These are phyloP conservation scores for Podospora sp. DNA, from an alignment of 495 filamentous ascomycete genomes.

Conservation along the genomic window DNA sequence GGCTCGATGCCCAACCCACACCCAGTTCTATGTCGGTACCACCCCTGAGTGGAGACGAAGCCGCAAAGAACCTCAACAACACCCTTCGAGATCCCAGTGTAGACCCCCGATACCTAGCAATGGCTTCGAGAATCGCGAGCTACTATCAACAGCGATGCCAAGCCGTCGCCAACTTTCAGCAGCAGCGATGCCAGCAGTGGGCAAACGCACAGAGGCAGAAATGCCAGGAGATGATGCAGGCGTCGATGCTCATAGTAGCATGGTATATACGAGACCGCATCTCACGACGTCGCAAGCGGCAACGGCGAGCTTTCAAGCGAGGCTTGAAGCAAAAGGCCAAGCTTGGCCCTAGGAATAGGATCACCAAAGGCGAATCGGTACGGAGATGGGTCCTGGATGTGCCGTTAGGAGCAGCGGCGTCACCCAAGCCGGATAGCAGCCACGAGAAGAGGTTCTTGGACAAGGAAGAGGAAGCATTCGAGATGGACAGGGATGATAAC, in stretches of 20 bases:
- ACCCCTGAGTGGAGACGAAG: background rate
- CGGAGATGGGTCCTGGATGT: slow-evolving; percentile 39
- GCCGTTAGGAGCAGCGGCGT: slow-evolving; percentile 20
- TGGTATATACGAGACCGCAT: slow-evolving; percentile 45
- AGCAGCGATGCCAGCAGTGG: slow-evolving; percentile 43
- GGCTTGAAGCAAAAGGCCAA: slow-evolving; percentile 25
- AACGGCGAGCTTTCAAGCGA: slow-evolving; percentile 31
- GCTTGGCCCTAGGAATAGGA: slow-evolving; percentile 14
- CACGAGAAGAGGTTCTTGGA: slow-evolving; percentile 21
- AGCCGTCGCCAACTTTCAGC: slow-evolving; percentile 39
- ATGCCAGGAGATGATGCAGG: slow-evolving; percentile 43
- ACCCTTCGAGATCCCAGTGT: slow-evolving; percentile 14
- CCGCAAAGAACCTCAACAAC: slow-evolving; percentile 4
- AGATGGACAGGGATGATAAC: slow-evolving; percentile 32
- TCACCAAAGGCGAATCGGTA: slow-evolving; percentile 38
- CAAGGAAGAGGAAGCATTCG: slow-evolving; percentile 33
- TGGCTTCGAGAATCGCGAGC: slow-evolving; percentile 42
- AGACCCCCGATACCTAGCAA: slow-evolving; percentile 38
- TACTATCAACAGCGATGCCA: slow-evolving; percentile 45
- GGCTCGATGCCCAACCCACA: background rate
- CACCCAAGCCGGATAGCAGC: background rate
- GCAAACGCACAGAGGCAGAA: slow-evolving; percentile 38
- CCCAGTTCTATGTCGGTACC: background rate
- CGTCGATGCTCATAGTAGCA: slow-evolving; percentile 41
- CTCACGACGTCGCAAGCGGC: slow-evolving; percentile 26